Conservation (phyloP, 495 filamentous ascomycete genomes). For the Cercophora samala region DNA sequence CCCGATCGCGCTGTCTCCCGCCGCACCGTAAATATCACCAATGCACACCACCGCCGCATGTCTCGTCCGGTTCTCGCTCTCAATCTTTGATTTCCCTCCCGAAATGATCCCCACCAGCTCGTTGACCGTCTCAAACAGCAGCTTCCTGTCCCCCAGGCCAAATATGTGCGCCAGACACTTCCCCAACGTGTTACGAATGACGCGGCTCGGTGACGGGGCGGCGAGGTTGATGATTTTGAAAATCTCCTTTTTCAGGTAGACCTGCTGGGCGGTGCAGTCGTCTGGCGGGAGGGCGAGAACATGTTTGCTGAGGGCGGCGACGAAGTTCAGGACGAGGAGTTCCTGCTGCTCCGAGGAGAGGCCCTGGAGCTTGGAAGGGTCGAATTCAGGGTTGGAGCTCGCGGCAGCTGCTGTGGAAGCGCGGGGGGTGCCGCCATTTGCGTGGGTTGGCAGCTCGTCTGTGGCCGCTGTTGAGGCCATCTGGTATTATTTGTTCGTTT, state of each 20-base stretch:
- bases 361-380: conserved; percentile 80
- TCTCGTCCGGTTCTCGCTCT: conserved; percentile 57
- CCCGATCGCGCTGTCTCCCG: conserved; percentile 90
- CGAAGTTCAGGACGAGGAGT: conserved; percentile 85
- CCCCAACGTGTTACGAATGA: conserved; percentile 84
- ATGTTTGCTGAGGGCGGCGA: conserved; percentile 76
- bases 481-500: neutral
- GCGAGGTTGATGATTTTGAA: conserved; percentile 86
- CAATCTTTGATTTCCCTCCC: conserved; percentile 75
- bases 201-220: conserved; percentile 78
- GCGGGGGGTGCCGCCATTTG: conserved; percentile 26
- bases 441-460: conserved; percentile 27
- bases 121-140: conserved; percentile 90
- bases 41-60: conserved; percentile 88
- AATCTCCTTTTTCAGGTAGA: conserved; percentile 83
- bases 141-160: conserved; percentile 81
- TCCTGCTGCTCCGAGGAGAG: conserved; percentile 95
- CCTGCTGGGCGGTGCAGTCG: conserved; percentile 80
- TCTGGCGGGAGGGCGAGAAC: conserved; percentile 69
- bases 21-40: conserved; percentile 81
- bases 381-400: conserved; percentile 62
- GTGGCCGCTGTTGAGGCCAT: conserved; percentile 23
- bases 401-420: conserved; percentile 34
- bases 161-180: conserved; percentile 81
- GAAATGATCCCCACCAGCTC: conserved; percentile 75